A percentile compares a stretch with the other conserved stretches of the same genome.
These are phyloP conservation scores for Melampsora larici-populina DNA, from an alignment of 1,284 basidiomycete genomes.

Conservation along the genomic window DNA sequence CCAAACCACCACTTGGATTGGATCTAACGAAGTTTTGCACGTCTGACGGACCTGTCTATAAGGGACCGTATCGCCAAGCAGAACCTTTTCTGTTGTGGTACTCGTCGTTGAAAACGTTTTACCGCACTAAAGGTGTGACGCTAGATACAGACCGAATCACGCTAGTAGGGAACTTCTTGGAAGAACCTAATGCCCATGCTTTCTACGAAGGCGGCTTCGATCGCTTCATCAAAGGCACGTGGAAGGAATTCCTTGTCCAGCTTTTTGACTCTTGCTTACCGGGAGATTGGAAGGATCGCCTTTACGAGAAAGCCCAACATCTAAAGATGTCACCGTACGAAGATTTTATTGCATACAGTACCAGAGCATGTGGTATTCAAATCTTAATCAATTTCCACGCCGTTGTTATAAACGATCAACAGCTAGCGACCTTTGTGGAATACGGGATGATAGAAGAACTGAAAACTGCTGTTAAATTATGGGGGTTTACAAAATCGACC, in stretches of 20 bases:
- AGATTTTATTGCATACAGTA: too few relatives aligned
- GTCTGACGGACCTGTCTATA: too few relatives aligned
- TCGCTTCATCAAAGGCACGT: background rate
- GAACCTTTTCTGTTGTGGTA: slow-evolving; percentile 15
- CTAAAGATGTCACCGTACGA: slow-evolving; percentile 2
- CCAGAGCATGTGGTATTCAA: too few relatives aligned
- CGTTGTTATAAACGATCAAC: too few relatives aligned
- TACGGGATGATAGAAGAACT: too few relatives aligned
- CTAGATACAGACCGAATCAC: background rate
- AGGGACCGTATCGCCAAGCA: background rate
- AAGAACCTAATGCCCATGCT: slow-evolving; percentile 2
- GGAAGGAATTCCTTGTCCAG: too few relatives aligned
- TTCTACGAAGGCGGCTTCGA: background rate
- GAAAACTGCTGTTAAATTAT: too few relatives aligned
- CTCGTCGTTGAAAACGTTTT: slow-evolving; percentile 2
- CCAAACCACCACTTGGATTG: too few relatives aligned
- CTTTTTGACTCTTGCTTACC: slow-evolving; percentile 1
- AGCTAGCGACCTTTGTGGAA: too few relatives aligned
- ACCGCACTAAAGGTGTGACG: background rate
- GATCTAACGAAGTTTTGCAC: background rate
- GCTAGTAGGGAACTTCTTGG: slow-evolving; percentile 2
- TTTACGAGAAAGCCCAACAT: background rate
- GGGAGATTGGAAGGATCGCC: background rate
- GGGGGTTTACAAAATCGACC: too few relatives aligned
- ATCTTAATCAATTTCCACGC: too few relatives aligned